These are phyloP conservation scores for Paramecium caudatum DNA, from an alignment of 73 alveolate genomes.

Conservation along the genomic window DNA sequence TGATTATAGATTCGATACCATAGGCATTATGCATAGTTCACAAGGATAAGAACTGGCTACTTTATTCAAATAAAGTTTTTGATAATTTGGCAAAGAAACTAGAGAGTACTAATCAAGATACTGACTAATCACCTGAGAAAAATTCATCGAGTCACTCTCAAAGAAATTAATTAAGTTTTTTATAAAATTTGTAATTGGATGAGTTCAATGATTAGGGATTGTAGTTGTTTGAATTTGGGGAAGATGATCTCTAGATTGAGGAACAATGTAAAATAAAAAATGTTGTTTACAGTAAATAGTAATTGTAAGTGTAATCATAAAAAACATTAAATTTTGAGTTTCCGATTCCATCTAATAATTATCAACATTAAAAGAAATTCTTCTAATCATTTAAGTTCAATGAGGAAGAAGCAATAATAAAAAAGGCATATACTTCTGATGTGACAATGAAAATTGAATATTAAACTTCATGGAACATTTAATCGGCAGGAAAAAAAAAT, in stretches of 20 bases:
- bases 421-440: constrained; percentile 14
- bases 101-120: constrained; percentile 15
- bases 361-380: background rate
- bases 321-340: background rate
- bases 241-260: constrained; percentile 3
- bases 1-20: constrained; percentile 58
- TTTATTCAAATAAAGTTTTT: constrained; percentile 28
- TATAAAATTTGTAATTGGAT: background rate
- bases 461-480: background rate
- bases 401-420: constrained; percentile 1
- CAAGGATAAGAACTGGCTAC: constrained; percentile 9
- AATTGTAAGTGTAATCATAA: background rate
- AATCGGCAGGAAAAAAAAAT: constrained; percentile 23
- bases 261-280: constrained; percentile 24
- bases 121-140: constrained; percentile 56
- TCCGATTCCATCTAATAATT: background rate
- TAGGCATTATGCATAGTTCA: constrained; percentile 42
- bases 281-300: constrained; percentile 5
- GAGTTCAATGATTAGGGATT: background rate
- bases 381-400: background rate
- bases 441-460: constrained; percentile 20
- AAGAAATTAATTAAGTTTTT: constrained; percentile 25
- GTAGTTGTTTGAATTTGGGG: background rate
- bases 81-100: constrained; percentile 39
- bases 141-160: background rate